These are phyloP conservation scores for Umbelopsis vinacea DNA, from an alignment of 192 early-diverging fungal genomes.

Conservation along the genomic window DNA sequence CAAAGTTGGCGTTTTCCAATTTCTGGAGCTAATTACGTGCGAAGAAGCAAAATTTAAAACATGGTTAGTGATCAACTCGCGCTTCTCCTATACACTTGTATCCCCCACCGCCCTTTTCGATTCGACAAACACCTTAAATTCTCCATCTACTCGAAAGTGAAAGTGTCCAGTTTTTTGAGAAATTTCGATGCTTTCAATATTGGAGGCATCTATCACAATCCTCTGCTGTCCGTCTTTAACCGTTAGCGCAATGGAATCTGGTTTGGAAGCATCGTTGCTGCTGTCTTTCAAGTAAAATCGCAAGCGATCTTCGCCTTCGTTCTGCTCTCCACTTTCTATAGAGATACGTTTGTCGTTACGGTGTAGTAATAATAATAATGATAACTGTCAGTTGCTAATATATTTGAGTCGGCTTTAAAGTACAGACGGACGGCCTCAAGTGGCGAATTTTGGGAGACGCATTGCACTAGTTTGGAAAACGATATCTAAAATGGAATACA, in stretches of 20 bases:
- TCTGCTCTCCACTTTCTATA: slow-evolving; percentile 19
- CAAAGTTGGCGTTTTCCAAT: slow-evolving; percentile 29
- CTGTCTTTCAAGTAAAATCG: slow-evolving; percentile 27
- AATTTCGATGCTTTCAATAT: slow-evolving; percentile 22
- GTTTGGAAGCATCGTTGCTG: slow-evolving; percentile 21
- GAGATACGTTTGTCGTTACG: neutral
- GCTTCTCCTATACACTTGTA: too few species aligned
- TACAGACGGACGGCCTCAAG: neutral
- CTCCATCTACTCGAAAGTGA: slow-evolving; percentile 10
- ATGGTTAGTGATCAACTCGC: too few species aligned
- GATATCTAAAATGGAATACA: neutral
- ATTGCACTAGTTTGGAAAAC: neutral
- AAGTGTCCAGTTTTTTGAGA: slow-evolving; percentile 27
- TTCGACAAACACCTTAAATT: slow-evolving; percentile 24
- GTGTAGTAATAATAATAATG: neutral
- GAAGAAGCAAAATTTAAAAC: neutral
- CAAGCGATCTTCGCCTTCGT: slow-evolving; percentile 23
- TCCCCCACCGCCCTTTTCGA: too few species aligned
- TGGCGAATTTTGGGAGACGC: neutral
- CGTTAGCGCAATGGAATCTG: slow-evolving; percentile 27
- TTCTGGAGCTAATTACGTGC: slow-evolving; percentile 14
- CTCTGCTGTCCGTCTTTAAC: slow-evolving; percentile 23
- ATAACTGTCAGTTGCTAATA: neutral
- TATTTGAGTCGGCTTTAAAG: neutral
- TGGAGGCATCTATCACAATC: slow-evolving; percentile 18